Evolutionary conservation across 2,329 filamentous ascomycete genomes (phyloP).

Genomic region (Aureobasidium melanogenum): DNA sequence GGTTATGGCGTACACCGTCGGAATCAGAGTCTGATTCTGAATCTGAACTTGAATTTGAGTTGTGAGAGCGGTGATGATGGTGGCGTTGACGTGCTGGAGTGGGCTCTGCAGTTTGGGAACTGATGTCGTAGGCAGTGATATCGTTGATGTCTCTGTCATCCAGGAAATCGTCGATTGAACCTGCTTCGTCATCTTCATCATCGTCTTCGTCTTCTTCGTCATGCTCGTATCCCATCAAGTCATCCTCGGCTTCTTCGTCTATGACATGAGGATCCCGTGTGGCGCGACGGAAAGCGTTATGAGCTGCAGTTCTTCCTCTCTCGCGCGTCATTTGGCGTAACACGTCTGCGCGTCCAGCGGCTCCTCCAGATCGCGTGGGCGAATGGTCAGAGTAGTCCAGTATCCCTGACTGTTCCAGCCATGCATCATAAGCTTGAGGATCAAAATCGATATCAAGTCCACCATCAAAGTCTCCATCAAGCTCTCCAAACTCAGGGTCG

Average conservation of each 20-base stretch:
- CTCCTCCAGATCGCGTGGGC: neutral
- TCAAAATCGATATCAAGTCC: neutral
- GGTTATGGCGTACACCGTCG: neutral
- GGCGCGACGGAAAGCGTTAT: no score
- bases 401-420: neutral
- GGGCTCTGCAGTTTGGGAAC: neutral
- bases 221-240: slow-evolving; percentile 4
- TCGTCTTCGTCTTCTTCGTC: slow-evolving; percentile 15
- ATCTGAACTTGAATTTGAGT: neutral
- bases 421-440: neutral
- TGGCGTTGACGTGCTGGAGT: neutral
- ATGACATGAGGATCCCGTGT: neutral
- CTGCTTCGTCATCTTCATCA: slow-evolving; percentile 13
- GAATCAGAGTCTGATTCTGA: neutral
- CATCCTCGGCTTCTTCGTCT: neutral
- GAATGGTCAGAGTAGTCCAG: neutral
- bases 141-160: slow-evolving; percentile 17
- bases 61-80: neutral
- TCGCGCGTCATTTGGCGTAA: neutral
- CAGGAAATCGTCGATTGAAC: slow-evolving; percentile 15
- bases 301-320: neutral
- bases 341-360: neutral
- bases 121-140: neutral
- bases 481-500: neutral
- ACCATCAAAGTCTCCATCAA: neutral